These are phyloP conservation scores for Trichoderma semiorbis DNA, from an alignment of 2,329 filamentous ascomycete species.

Conservation along the genomic window DNA sequence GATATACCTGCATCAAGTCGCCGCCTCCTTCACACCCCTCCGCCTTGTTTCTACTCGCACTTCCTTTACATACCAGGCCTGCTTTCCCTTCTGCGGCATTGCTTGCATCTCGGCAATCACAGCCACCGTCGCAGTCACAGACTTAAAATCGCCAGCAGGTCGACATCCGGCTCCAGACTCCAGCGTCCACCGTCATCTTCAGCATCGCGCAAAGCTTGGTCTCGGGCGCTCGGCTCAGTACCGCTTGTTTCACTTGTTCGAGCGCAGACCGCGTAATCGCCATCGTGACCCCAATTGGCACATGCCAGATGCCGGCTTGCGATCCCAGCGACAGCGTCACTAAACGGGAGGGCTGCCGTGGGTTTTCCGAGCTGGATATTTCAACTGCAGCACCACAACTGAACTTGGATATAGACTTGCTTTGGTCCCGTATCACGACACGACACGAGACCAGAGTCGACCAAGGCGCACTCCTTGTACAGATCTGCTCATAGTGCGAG, in stretches of 20 bases:
- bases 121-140: neutral
- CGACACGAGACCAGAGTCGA: slow-evolving; percentile 18
- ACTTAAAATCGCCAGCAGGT: neutral
- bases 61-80: neutral
- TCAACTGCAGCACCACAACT: slow-evolving; percentile 21
- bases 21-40: slow-evolving; percentile 13
- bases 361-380: slow-evolving; percentile 20
- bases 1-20: slow-evolving; percentile 15
- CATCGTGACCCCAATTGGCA: neutral
- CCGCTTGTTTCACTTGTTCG: slow-evolving; percentile 6
- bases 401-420: slow-evolving; percentile 24
- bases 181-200: neutral
- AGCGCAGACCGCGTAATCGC: slow-evolving; percentile 7
- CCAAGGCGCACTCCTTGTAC: slow-evolving; percentile 22
- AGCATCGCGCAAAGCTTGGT: neutral
- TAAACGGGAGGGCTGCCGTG: slow-evolving; percentile 20
- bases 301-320: slow-evolving; percentile 16
- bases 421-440: slow-evolving; percentile 22
- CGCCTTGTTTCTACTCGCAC: neutral
- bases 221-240: neutral
- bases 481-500: slow-evolving; percentile 10
- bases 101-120: slow-evolving; percentile 14
- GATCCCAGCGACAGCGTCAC: slow-evolving; percentile 18
- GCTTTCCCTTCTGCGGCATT: neutral
- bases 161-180: neutral